Percentiles rank a stretch among this genome's conserved stretches.
Conservation (phyloP, 257 asterid species). For the Solanum ossicruentum region DNA sequence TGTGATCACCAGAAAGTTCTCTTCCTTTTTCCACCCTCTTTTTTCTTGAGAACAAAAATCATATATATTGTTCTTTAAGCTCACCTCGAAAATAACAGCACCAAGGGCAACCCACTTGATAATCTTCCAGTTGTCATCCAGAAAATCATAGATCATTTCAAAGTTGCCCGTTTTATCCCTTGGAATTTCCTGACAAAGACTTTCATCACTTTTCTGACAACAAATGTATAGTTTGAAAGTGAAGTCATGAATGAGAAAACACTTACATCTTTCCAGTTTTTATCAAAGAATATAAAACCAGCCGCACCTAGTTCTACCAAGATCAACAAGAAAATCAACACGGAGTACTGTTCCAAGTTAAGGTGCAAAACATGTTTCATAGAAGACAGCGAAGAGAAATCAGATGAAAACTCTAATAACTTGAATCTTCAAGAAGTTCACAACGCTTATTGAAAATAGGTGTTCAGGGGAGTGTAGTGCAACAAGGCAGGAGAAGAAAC, state of each 20-base stretch:
- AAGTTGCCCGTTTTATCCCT: constrained; percentile 51
- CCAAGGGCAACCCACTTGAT: constrained; percentile 82
- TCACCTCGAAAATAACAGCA: constrained; percentile 61
- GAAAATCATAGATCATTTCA: constrained; percentile 46
- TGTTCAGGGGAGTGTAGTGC: background rate
- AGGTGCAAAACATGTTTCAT: constrained; percentile 38
- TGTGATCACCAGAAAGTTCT: background rate
- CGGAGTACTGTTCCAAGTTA: constrained; percentile 58
- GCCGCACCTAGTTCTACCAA: constrained; percentile 75
- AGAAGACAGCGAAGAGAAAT: background rate
- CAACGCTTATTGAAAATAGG: background rate
- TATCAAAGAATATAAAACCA: constrained; percentile 83
- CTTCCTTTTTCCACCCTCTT: background rate
- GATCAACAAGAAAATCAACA: constrained; percentile 67
- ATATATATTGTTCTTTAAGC: background rate
- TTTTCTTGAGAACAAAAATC: background rate
- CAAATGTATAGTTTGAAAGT: background rate
- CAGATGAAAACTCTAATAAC: background rate
- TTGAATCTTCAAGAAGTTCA: background rate
- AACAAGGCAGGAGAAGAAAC: background rate
- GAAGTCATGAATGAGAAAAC: background rate
- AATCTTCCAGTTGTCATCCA: constrained; percentile 62
- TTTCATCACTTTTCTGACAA: background rate
- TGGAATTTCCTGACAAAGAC: constrained; percentile 47
- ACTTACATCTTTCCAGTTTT: constrained; percentile 85